Evolutionary conservation across 2,329 filamentous ascomycete genomes (phyloP).

Genomic region (Aspergillus chevalieri): DNA sequence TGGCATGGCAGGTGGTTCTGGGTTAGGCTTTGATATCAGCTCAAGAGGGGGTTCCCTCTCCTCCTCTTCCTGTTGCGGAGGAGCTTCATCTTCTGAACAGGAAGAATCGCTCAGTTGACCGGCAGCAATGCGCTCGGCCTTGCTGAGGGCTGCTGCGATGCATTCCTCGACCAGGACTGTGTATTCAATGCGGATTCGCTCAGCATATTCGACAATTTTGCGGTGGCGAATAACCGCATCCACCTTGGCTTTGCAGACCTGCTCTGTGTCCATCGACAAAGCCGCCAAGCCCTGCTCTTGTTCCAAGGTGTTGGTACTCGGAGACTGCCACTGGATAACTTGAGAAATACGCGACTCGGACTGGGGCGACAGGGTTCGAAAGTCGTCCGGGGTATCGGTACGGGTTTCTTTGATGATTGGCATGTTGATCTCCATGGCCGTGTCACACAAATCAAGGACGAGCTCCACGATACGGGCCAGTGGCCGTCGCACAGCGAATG

Average conservation of each 20-base stretch:
- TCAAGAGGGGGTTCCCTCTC: slow-evolving; percentile 8
- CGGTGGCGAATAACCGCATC: slow-evolving; percentile 89
- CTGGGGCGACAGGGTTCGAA: slow-evolving; percentile 89
- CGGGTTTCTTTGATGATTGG: slow-evolving; percentile 84
- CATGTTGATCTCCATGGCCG: slow-evolving; percentile 87
- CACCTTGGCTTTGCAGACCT: slow-evolving; percentile 77
- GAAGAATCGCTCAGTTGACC: slow-evolving; percentile 77
- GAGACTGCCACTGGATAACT: slow-evolving; percentile 93
- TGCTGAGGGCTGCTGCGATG: slow-evolving; percentile 83
- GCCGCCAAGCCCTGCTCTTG: slow-evolving; percentile 85
- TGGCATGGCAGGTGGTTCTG: slow-evolving; percentile 7
- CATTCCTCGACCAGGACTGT: slow-evolving; percentile 90
- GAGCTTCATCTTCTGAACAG: slow-evolving; percentile 52
- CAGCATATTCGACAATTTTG: slow-evolving; percentile 89
- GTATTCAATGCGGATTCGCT: slow-evolving; percentile 91
- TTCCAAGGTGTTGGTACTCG: slow-evolving; percentile 81
- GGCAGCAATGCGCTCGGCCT: slow-evolving; percentile 80
- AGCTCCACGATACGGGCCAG: slow-evolving; percentile 91
- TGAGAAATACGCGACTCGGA: slow-evolving; percentile 93
- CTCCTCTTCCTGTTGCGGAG: slow-evolving; percentile 18
- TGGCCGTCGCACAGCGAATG: slow-evolving; percentile 85
- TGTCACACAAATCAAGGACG: slow-evolving; percentile 90
- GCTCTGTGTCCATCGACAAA: slow-evolving; percentile 85
- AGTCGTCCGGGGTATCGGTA: slow-evolving; percentile 60
- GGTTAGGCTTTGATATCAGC: neutral